A percentile compares a stretch with the other conserved stretches of the same genome.
Conservation (phyloP, 345 rosid species). For the Aethionema arabicum region DNA sequence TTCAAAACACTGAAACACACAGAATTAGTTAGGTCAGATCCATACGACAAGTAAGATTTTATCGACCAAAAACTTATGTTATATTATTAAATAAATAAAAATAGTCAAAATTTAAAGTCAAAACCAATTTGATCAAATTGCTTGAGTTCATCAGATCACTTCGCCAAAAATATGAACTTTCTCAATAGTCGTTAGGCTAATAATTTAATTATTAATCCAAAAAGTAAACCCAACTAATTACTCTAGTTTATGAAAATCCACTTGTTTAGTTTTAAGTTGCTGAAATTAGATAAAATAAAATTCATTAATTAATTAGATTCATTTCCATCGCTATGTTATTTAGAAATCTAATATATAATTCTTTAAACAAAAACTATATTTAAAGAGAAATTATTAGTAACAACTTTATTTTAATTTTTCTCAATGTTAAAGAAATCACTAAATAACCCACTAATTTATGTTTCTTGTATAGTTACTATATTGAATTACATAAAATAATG, state of each 20-base stretch:
- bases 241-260: constrained; percentile 1
- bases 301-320: no score
- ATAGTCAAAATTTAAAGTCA: constrained; percentile 11
- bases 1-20: constrained; percentile 26
- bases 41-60: constrained; percentile 9
- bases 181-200: background rate
- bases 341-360: no score
- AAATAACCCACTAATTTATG: no score
- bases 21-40: constrained; percentile 25
- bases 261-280: constrained; percentile 7
- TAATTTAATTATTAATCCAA: constrained; percentile 7
- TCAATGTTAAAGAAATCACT: no score
- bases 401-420: no score
- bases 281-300: constrained; percentile 1
- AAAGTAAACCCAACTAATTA: constrained; percentile 15
- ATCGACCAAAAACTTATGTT: background rate
- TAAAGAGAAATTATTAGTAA: no score
- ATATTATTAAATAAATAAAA: background rate
- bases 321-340: no score
- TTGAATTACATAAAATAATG: no score
- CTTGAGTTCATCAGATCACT: constrained; percentile 10
- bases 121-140: constrained; percentile 33
- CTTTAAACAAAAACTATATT: no score
- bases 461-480: no score
- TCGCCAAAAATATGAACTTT: background rate